Base-by-base conservation (phyloP, 495 filamentous ascomycete species). In the Aspergillus kassunensis region DNA sequence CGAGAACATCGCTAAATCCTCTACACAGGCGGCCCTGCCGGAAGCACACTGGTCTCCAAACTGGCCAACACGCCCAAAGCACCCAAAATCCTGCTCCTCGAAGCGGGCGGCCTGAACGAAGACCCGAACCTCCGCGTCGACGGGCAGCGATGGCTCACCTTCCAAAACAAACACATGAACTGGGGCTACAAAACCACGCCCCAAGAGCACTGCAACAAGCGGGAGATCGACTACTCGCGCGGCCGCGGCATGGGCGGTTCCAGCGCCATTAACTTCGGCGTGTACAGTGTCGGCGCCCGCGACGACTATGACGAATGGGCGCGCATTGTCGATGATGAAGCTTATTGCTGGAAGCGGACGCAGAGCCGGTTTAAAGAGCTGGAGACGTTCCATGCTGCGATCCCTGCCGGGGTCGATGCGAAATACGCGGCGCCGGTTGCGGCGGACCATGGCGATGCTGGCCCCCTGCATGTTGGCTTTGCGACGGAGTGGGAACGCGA, bases 241-340 rank as follows among this genome's bases (percentile, higher is more conserved):
- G 84, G 84, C 0, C 72, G 73, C 12, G 80, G 79, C 3, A 65
- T 89, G 0, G 84, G 83, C 2, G 85, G 85, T 0, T 74, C 73
- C 19, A 81, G 69, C 29, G 78, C 77, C 13, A 79, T 87, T 50
- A 89, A 89, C 63, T 86, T 85, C 44, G 76, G 76, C 19, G 67
- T 80, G 9, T 87, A 71, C 47, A 77, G 69, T 11, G 53, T 77
- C 6, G 85, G 85, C 6, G 71, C 80, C 7, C 61, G 67, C 6
- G 76, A 77, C 44, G 84, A 89, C 57, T 87, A 82, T 55, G 73
- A 85, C 31, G 69, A 80, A 36, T 81, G 80, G 81, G 71, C 69
- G 0, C 37, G 53, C 4, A 24, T 57, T 5, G 60, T 72, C 0
- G 66, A 42, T 0, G 70, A 78, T 56, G 65, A 79, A 0, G 58